phyloP scores from a whole-genome alignment of 805 yeast species.

The Metschnikowia gelsemii region DNA sequence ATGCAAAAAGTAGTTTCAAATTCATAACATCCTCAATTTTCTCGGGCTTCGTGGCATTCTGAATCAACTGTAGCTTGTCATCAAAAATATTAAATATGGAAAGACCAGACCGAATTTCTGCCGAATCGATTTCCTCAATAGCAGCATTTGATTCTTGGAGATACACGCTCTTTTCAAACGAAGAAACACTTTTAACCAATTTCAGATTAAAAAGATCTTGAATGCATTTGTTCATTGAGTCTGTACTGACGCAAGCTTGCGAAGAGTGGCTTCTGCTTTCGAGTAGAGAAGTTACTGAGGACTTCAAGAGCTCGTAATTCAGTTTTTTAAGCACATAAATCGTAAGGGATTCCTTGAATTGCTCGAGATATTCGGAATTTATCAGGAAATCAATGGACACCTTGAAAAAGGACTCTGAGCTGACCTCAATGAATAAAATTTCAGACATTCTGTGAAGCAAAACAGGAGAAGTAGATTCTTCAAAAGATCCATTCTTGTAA shows the following conservation, averaged over 20 bases:
- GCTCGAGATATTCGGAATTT: constrained; percentile 43
- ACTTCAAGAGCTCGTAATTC: constrained; percentile 38
- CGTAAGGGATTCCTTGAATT: constrained; percentile 45
- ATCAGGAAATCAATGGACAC: constrained; percentile 45
- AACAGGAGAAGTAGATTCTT: constrained; percentile 56
- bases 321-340: constrained; percentile 51
- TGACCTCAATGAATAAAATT: constrained; percentile 49
- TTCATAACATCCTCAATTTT: constrained; percentile 61
- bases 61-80: constrained; percentile 50
- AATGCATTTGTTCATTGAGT: constrained; percentile 28
- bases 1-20: constrained; percentile 59
- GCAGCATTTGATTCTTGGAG: constrained; percentile 26
- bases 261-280: constrained; percentile 35
- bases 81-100: constrained; percentile 50
- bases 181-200: constrained; percentile 24
- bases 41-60: constrained; percentile 42
- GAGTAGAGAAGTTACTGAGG: constrained; percentile 33
- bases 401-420: constrained; percentile 51
- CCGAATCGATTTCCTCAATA: constrained; percentile 18
- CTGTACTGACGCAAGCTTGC: constrained; percentile 26
- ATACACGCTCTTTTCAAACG: constrained; percentile 33
- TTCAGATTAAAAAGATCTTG: constrained; percentile 24
- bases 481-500: constrained; percentile 37
- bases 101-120: constrained; percentile 31
- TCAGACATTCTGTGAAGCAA: constrained; percentile 59